phyloP scores from a whole-genome alignment of 192 early-diverging fungal genomes.

The Thoreauomyces humboldtii region DNA sequence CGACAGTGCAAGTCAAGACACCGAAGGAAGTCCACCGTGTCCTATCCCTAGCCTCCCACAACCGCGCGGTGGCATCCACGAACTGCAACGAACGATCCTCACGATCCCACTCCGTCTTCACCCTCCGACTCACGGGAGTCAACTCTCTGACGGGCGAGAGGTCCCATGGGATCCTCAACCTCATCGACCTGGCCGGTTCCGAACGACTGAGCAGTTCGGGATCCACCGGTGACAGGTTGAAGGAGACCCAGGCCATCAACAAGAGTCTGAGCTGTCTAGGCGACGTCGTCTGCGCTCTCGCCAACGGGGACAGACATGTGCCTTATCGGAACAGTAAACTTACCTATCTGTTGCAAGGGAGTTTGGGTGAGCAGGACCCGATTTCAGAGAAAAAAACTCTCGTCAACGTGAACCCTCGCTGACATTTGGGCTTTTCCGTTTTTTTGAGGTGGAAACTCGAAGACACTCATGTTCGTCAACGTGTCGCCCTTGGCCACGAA shows the following conservation, averaged over 20 bases:
- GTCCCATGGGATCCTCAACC: slow-evolving; percentile 75
- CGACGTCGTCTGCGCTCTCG: slow-evolving; percentile 86
- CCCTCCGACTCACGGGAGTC: slow-evolving; percentile 69
- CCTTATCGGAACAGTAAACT: slow-evolving; percentile 96
- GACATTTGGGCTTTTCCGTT: background rate
- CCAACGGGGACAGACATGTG: slow-evolving; percentile 71
- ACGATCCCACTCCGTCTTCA: slow-evolving; percentile 92
- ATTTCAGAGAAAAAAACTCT: background rate
- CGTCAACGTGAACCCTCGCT: background rate
- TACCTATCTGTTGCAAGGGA: slow-evolving; percentile 40
- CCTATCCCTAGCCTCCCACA: slow-evolving; percentile 71
- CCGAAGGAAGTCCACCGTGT: slow-evolving; percentile 71
- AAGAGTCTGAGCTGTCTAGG: slow-evolving; percentile 85
- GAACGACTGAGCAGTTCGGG: slow-evolving; percentile 82
- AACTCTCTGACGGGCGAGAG: slow-evolving; percentile 74
- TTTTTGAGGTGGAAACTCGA: slow-evolving; percentile 81
- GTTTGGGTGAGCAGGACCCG: slow-evolving; percentile 41
- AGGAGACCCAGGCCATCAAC: slow-evolving; percentile 96
- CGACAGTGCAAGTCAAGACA: slow-evolving; percentile 62
- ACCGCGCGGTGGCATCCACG: slow-evolving; percentile 89
- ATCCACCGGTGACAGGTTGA: slow-evolving; percentile 81
- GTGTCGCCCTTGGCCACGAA: slow-evolving; percentile 78
- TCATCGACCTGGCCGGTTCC: slow-evolving; percentile 94
- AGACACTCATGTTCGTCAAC: slow-evolving; percentile 99
- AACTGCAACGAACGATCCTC: slow-evolving; percentile 93